Base-by-base conservation (phyloP, 2,329 filamentous ascomycete species). In the Myriangium duriaei region DNA sequence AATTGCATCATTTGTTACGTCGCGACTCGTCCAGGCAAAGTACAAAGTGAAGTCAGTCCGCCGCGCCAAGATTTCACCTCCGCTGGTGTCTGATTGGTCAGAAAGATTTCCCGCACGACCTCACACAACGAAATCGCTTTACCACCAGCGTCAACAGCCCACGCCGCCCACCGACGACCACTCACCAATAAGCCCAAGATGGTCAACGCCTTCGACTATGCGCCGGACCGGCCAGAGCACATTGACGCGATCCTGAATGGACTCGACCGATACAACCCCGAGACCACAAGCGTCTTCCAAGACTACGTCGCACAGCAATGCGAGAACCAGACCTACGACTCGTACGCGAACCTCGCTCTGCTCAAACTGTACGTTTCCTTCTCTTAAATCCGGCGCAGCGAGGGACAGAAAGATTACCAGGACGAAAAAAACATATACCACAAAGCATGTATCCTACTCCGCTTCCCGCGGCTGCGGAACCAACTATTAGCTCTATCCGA, bases 211-310 rank as follows among this genome's bases (percentile, higher is more conserved):
- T 81, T 81, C 68, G 88, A 95, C 72, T 83, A 87, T 65, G 82
- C 84, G 69, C 79, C 84, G 54, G 84, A 94, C 64, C 74, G 91
- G 62, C 88, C 91, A 52, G 83, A 91, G 51, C 79, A 91, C 62
- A 92, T 98, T 64, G 81, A 85, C 59, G 72, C 68, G 62, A 95
- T 98, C 57, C 85, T 98, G 58, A 94, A 88, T 66, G 88, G 91
- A 52, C 83, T 98, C 47, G 91, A 98, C 65, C 76, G 91, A 57
- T 98, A 98, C 71, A 98, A 98, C 65, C 91, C 91, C 30, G 91
- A 98, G 69, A 94, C 91, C 36, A 93, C 92, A 34, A 75, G 76
- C 45, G 73, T 83, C 49, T 91, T 98, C 63, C 88, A 98, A 72
- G 81, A 84, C 61, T 98, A 98, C 65, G 80, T 98, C 46, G 73